phyloP scores from a whole-genome alignment of 192 early-diverging fungal species.

The Coemansia sp. region DNA sequence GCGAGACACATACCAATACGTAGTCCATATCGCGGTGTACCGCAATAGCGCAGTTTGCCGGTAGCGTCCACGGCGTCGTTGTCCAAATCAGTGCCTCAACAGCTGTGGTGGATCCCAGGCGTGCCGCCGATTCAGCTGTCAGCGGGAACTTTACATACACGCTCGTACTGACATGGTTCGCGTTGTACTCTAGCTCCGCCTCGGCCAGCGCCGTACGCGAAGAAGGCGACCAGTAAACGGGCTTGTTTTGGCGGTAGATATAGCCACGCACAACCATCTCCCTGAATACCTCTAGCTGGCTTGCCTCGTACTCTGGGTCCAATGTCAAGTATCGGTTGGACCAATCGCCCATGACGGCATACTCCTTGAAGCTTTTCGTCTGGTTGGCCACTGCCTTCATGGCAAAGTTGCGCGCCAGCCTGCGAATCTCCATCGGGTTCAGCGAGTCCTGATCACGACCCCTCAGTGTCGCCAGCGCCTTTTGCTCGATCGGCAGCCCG shows the following conservation, averaged over 20 bases:
- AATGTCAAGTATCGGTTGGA: conserved; percentile 69
- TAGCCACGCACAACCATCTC: conserved; percentile 73
- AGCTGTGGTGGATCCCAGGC: conserved; percentile 22
- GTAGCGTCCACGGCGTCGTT: conserved; percentile 82
- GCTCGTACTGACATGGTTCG: conserved; percentile 70
- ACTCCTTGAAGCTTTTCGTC: conserved; percentile 62
- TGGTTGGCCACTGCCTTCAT: conserved; percentile 63
- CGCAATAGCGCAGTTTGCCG: conserved; percentile 73
- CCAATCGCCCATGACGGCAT: conserved; percentile 80
- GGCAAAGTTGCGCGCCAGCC: conserved; percentile 62
- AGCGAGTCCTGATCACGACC: conserved; percentile 37
- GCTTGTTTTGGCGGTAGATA: conserved; percentile 78
- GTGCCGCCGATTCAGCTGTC: conserved; percentile 18
- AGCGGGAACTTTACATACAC: conserved; percentile 72
- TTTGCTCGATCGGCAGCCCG: conserved; percentile 80
- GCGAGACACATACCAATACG: conserved; percentile 43
- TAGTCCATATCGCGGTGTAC: conserved; percentile 70
- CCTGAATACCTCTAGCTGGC: conserved; percentile 71
- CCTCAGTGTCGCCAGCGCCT: conserved; percentile 67
- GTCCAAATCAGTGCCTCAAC: conserved; percentile 69
- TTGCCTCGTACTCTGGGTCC: conserved; percentile 72
- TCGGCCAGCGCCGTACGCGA: conserved; percentile 81
- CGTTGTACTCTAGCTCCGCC: conserved; percentile 79
- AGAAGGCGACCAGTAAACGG: conserved; percentile 85
- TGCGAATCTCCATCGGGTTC: conserved; percentile 44